Conservation (phyloP, 257 asterid species). For the Galeopsis tetrahit region DNA sequence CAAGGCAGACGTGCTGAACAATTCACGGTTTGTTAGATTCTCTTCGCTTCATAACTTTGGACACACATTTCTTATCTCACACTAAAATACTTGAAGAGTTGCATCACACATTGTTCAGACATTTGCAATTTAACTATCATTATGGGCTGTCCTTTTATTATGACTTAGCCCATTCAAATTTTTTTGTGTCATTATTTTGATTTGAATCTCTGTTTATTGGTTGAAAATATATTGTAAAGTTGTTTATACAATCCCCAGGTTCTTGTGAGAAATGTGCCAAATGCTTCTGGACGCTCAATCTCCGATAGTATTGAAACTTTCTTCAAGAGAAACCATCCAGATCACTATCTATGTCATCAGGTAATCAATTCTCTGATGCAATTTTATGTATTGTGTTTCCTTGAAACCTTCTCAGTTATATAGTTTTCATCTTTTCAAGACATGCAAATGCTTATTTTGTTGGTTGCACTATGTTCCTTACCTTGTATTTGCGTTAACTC, state of each 20-base stretch:
- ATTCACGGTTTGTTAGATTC: slow-evolving; percentile 71
- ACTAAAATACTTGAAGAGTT: not conserved
- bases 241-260: slow-evolving; percentile 58
- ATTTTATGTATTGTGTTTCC: not conserved
- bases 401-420: not conserved
- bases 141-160: not conserved
- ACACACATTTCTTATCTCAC: not conserved
- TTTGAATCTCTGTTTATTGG: not conserved
- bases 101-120: not conserved
- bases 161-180: not conserved
- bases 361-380: slow-evolving; percentile 41
- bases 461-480: slow-evolving; percentile 29
- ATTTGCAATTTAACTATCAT: not conserved
- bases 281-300: slow-evolving; percentile 65
- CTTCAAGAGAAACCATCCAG: slow-evolving; percentile 81
- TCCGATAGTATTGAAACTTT: slow-evolving; percentile 75
- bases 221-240: not conserved
- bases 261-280: slow-evolving; percentile 89
- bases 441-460: slow-evolving; percentile 5
- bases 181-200: slow-evolving; percentile 3
- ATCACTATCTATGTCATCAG: slow-evolving; percentile 96
- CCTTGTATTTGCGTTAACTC: slow-evolving; percentile 23
- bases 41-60: slow-evolving; percentile 15
- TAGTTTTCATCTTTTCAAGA: slow-evolving; percentile 23
- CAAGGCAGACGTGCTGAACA: slow-evolving; percentile 91